Evolutionary conservation across 345 rosid genomes (phyloP).

Genomic region (Turnera subulata): DNA sequence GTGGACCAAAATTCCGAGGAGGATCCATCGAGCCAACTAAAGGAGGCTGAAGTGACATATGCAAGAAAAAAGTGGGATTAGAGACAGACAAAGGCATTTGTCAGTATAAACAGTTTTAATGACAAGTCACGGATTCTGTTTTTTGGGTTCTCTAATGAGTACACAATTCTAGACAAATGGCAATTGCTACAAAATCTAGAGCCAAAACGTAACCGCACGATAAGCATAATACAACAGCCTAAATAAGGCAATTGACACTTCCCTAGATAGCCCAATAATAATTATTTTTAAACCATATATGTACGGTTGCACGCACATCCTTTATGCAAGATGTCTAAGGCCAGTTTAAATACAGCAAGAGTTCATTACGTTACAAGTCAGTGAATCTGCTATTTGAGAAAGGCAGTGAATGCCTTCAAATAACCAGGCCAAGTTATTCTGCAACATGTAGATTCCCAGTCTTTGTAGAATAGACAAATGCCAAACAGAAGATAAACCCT

Average conservation of each 20-base stretch:
- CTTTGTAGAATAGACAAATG: too few species aligned
- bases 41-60: constrained; percentile 62
- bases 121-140: background rate
- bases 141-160: background rate
- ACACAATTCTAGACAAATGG: background rate
- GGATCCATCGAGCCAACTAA: constrained; percentile 51
- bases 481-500: too few species aligned
- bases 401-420: too few species aligned
- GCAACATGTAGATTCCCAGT: too few species aligned
- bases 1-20: constrained; percentile 56
- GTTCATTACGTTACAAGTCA: too few species aligned
- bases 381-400: too few species aligned
- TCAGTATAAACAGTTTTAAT: constrained; percentile 2
- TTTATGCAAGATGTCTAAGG: background rate
- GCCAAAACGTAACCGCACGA: constrained; percentile 3
- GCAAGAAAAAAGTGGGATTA: constrained; percentile 16
- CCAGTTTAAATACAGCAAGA: background rate
- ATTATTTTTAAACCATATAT: background rate
- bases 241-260: background rate
- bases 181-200: constrained; percentile 8
- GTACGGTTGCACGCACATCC: background rate
- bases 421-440: too few species aligned
- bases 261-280: background rate
- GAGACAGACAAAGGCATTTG: constrained; percentile 5
- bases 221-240: constrained; percentile 4